Percentiles rank a stretch among this genome's conserved stretches.
Evolutionary conservation across 2,329 filamentous ascomycete genomes (phyloP).

Genomic region (Sordariomycetes sp.): DNA sequence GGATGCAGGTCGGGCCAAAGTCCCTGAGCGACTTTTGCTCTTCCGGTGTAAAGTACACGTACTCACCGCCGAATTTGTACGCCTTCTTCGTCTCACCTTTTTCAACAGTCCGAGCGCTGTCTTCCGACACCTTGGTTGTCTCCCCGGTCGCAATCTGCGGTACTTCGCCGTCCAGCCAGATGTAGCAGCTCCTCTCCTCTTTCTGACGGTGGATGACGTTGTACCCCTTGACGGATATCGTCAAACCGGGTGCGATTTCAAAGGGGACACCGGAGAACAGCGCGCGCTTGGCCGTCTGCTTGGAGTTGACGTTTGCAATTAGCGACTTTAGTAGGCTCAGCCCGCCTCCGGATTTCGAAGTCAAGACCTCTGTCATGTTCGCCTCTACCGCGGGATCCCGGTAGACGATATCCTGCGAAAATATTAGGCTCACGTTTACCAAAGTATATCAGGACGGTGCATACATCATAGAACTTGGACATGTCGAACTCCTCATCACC

Average conservation of each 20-base stretch:
- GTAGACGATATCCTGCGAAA: conserved; percentile 72
- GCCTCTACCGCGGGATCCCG: conserved; percentile 61
- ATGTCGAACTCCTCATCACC: conserved; percentile 62
- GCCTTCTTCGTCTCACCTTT: conserved; percentile 78
- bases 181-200: conserved; percentile 69
- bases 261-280: conserved; percentile 80
- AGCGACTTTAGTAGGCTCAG: conserved; percentile 68
- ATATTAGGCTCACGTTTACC: neutral
- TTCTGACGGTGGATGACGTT: conserved; percentile 76
- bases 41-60: conserved; percentile 72
- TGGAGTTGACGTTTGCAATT: conserved; percentile 80
- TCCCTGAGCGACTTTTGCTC: conserved; percentile 66
- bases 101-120: conserved; percentile 63
- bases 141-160: conserved; percentile 66
- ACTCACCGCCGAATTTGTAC: conserved; percentile 90
- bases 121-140: conserved; percentile 64
- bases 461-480: conserved; percentile 80
- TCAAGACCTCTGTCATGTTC: conserved; percentile 34
- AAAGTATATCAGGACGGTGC: conserved; percentile 9
- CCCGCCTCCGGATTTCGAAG: conserved; percentile 59
- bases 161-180: conserved; percentile 79
- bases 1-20: conserved; percentile 72
- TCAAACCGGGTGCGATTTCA: conserved; percentile 72
- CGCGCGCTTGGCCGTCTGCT: conserved; percentile 71
- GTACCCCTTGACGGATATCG: conserved; percentile 87